Evolutionary conservation across 2,329 filamentous ascomycete species (phyloP).

Genomic region (Coniella vitis): DNA sequence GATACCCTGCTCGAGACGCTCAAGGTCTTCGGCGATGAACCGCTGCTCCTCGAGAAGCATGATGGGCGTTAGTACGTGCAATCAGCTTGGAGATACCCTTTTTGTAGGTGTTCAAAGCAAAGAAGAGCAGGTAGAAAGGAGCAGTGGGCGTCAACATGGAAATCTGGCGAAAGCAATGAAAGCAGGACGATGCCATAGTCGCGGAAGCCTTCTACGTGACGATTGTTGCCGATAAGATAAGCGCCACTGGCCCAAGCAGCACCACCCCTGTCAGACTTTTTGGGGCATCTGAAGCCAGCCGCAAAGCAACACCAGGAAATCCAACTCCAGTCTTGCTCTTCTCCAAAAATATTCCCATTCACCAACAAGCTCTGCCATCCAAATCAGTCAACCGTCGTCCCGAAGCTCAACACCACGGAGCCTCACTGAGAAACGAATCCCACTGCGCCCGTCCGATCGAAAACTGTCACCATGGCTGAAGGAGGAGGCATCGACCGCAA

Average conservation of each 20-base stretch:
- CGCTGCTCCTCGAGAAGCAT: constrained; percentile 92
- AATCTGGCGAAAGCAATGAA: neutral
- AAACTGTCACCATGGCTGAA: constrained; percentile 69
- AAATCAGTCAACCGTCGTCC: neutral
- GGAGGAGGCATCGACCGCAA: constrained; percentile 73
- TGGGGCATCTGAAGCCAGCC: neutral
- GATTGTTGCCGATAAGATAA: constrained; percentile 14
- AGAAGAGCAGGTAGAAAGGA: neutral
- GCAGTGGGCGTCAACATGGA: neutral
- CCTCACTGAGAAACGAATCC: neutral
- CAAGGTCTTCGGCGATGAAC: constrained; percentile 90
- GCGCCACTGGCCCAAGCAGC: neutral
- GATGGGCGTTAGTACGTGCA: constrained; percentile 14
- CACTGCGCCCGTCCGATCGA: too few species aligned
- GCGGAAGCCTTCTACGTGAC: neutral
- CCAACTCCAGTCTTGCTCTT: neutral
- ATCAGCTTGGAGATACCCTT: neutral
- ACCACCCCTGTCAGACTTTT: constrained; percentile 15
- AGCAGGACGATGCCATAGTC: neutral
- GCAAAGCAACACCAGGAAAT: neutral
- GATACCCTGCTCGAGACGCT: constrained; percentile 90
- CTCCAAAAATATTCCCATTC: neutral
- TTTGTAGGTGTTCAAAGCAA: neutral
- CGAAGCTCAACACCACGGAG: constrained; percentile 45
- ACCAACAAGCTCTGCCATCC: neutral